Evolutionary conservation across 352 stramenopile genomes (phyloP).

Genomic region (Pythium coloratum): DNA sequence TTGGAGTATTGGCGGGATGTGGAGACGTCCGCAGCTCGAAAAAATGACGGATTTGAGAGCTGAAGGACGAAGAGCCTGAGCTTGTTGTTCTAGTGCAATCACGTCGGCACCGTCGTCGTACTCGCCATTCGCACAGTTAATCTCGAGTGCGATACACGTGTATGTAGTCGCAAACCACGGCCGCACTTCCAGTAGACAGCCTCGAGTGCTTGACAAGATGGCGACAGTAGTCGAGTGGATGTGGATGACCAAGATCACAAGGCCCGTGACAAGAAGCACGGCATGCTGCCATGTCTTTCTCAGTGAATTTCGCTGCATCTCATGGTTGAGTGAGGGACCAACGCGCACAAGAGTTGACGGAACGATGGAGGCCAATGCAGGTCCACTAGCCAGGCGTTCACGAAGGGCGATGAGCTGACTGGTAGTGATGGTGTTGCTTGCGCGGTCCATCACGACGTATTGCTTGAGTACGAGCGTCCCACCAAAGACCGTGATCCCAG

Average conservation of each 20-base stretch:
- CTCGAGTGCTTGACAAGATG: neutral
- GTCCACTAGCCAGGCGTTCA: no score
- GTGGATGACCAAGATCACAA: constrained; percentile 17
- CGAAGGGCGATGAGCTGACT: no score
- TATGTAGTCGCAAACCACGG: constrained; percentile 24
- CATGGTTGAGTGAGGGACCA: neutral
- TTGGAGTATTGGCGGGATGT: constrained; percentile 17
- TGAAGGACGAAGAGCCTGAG: neutral
- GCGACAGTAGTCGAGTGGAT: constrained; percentile 13
- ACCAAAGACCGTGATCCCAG: neutral
- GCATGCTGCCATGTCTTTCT: neutral
- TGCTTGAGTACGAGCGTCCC: constrained; percentile 2
- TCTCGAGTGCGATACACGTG: constrained; percentile 18
- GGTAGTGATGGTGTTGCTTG: no score
- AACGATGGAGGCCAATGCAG: no score
- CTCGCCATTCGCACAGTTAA: constrained; percentile 19
- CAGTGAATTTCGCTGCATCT: no score
- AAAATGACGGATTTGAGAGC: constrained; percentile 18
- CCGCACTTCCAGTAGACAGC: constrained; percentile 15
- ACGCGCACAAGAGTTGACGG: no score
- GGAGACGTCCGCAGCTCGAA: constrained; percentile 25
- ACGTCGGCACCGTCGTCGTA: neutral
- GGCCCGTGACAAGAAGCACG: constrained; percentile 9
- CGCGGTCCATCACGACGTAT: constrained; percentile 3
- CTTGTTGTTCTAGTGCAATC: neutral